Base-by-base conservation (phyloP, 495 filamentous ascomycete genomes). In the Lepraria neglecta region DNA sequence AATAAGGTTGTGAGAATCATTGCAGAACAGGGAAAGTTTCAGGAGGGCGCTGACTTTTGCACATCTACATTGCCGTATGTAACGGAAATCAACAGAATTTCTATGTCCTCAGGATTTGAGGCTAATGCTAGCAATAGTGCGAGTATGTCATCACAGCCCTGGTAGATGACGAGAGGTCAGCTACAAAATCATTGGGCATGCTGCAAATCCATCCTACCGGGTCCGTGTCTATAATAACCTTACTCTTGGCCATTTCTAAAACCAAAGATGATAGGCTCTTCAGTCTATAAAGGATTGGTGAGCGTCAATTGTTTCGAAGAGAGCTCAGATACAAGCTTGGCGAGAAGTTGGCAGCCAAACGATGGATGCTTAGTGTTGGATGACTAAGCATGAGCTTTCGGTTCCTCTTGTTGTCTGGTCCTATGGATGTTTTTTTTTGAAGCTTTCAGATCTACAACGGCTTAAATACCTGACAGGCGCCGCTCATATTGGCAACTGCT, bases 161-260 rank as follows among this genome's bases (percentile, higher is more conserved):
- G 53, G 19, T 38, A 17, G 24, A 9, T 28, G 6, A 21, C 6
- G 24, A 28, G 14, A 44, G 27, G 15, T 52, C 19, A 57, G 24
- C 58, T 51, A 6, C 4, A 42, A 40, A 12, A 52, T 6, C 48
- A 35, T 0, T 6, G 21, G 46, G 17, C n/a, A 12, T 9, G 31
- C 24, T n/a, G 27, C 24, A 10, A 27, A 46, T 9, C 15, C 3
- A 31, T 9, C 30, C 19, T 27, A 82, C 89, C 47, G 92, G 92
- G 70, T 97, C 92, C 28, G 92, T 97, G 67, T 97, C 92, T 56
- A 97, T 92, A 64, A 97, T 96, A 60, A 97, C 85, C 62, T 84
- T 85, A 66, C 85, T 89, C 45, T 48, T 63, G 6, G 64, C 30
- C 59, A 60, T 65, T 7, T 11, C 15, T 12, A 12, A 19, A 31